phyloP scores from a whole-genome alignment of 306 rosid species.

The Ziziphus jujuba region DNA sequence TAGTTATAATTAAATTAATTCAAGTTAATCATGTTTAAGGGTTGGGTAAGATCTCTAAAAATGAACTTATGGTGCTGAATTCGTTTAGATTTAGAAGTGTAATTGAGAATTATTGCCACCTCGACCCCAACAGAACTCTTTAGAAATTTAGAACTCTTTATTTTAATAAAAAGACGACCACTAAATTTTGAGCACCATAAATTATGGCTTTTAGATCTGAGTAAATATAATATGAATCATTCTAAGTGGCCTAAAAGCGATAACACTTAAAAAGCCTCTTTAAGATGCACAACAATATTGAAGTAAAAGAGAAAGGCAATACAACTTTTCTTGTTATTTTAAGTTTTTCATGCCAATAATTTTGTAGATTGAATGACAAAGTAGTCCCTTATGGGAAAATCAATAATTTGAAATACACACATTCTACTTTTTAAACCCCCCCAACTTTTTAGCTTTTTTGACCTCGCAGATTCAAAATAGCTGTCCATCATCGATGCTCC shows the following conservation, averaged over 20 bases:
- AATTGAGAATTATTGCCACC: slow-evolving; percentile 8
- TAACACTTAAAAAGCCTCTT: slow-evolving; percentile 1
- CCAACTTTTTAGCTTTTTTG: too few species aligned
- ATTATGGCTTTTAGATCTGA: background rate
- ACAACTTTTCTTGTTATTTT: too few species aligned
- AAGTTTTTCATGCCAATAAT: background rate
- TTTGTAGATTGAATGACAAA: background rate
- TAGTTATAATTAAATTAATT: too few species aligned
- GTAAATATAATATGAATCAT: background rate
- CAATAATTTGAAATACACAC: too few species aligned
- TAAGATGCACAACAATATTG: background rate
- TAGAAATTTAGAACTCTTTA: background rate
- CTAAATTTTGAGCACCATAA: slow-evolving; percentile 10
- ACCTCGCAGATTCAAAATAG: too few species aligned
- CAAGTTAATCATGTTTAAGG: too few species aligned
- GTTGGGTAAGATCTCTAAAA: too few species aligned
- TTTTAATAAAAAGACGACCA: background rate
- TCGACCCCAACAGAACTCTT: slow-evolving; percentile 8
- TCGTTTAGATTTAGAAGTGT: background rate
- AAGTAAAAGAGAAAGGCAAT: background rate
- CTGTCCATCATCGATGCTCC: too few species aligned
- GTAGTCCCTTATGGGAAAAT: background rate
- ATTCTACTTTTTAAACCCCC: too few species aligned
- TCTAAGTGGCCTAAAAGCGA: slow-evolving; percentile 14
- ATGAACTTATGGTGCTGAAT: too few species aligned